Evolutionary conservation across 352 stramenopile species (phyloP), one percentile per base, ranked within the genome.

Genomic region (Globisporangium radiosum): DNA sequence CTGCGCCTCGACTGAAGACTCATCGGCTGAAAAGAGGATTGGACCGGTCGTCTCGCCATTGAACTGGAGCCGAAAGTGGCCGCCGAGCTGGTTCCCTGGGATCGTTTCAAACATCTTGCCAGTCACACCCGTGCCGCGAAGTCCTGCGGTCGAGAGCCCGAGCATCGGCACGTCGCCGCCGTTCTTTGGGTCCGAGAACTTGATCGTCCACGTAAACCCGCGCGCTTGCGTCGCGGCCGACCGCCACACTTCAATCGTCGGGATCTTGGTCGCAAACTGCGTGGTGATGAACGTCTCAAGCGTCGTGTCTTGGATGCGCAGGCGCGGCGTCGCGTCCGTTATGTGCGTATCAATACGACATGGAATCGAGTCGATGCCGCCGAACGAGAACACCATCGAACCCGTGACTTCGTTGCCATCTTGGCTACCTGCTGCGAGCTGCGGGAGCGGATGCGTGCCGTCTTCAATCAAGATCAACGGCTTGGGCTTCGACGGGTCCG

Each of bases 61-160:
- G 65, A 95, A 98, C n/a, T 78, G 79, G 10, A 98, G 79, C 64
- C 96, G 91, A 54, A 98, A 98, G 0, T 81, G 95, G 4, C 94
- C 93, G 7, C 79, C 64, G 15, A 98, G 64, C 49, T 97, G 68
- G 44, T 97, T 97, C 11, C 93, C 95, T 54, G 85, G 87, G 8
- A 87, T 64, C 1, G 65, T 71, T 65, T 97, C 90, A 33, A 70
- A 71, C 44, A 98, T 75, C 2, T 57, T 64, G 6, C 85, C 78
- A 1, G 59, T 54, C 0, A 68, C 71, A 56, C 71, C 74, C 8
- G 56, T 60, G 0, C 68, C 76, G 5, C 63, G 75, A 10, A 90
- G 63, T 13, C 62, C 49, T 3, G 75, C 76, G 19, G 69, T 72
- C 47, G 64, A 58, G 7, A 81, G 49, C 19, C 68, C 75, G 57